phyloP scores from a whole-genome alignment of 192 early-diverging fungal genomes.

The Coemansia guatemalensis region DNA sequence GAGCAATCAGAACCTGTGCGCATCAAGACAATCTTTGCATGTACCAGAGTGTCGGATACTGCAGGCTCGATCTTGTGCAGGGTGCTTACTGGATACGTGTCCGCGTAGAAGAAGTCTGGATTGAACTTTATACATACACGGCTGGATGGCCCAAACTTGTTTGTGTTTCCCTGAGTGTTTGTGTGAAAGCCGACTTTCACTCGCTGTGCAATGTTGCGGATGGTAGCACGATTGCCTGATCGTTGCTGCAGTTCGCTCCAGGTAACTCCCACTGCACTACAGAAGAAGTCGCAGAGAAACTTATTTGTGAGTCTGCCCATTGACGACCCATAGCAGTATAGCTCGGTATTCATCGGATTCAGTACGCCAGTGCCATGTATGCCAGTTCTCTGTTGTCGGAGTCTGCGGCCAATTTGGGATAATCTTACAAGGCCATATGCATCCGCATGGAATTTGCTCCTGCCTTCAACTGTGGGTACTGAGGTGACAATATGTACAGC shows the following conservation, averaged over 20 bases:
- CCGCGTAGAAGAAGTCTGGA: slow-evolving; percentile 3
- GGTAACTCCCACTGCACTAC: slow-evolving; percentile 9
- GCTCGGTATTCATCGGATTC: slow-evolving; percentile 6
- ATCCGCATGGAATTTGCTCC: slow-evolving; percentile 18
- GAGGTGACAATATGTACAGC: slow-evolving; percentile 58
- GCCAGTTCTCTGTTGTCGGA: background rate
- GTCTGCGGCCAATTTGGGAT: slow-evolving; percentile 26
- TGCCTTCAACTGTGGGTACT: slow-evolving; percentile 47
- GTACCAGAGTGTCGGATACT: slow-evolving; percentile 8
- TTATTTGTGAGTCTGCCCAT: slow-evolving; percentile 17
- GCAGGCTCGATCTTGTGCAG: slow-evolving; percentile 23
- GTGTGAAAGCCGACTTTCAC: slow-evolving; percentile 42
- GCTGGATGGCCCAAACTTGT: slow-evolving; percentile 13
- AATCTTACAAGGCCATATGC: slow-evolving; percentile 57
- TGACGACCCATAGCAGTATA: slow-evolving; percentile 46
- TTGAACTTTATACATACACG: slow-evolving; percentile 19
- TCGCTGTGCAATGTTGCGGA: background rate
- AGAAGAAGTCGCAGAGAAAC: slow-evolving; percentile 27
- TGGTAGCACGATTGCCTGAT: background rate
- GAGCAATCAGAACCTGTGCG: background rate
- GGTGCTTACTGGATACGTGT: slow-evolving; percentile 2
- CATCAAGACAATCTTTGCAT: slow-evolving; percentile 34
- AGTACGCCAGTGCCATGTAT: too few relatives aligned
- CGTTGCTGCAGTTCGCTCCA: background rate
- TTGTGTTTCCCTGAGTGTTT: slow-evolving; percentile 13